Percentiles rank a stretch among this genome's conserved stretches.
These are phyloP conservation scores for Calonectria pauciramosa DNA, from an alignment of 2,329 filamentous ascomycete species.

Conservation along the genomic window DNA sequence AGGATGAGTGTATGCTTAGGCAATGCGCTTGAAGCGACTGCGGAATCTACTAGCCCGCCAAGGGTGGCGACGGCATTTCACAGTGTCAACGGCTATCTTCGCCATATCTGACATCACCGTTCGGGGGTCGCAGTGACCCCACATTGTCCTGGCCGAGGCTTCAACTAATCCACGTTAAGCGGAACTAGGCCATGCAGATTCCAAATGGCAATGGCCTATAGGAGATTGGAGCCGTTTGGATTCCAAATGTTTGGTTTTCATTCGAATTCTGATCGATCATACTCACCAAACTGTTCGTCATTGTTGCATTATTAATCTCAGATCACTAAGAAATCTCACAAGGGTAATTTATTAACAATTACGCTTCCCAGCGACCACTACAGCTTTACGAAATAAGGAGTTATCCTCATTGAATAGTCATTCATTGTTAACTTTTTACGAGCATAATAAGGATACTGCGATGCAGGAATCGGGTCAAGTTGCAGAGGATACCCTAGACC, in stretches of 20 bases:
- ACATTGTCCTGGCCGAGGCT: slow-evolving; percentile 29
- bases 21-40: not conserved
- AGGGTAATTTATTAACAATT: too few species aligned
- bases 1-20: slow-evolving; percentile 21
- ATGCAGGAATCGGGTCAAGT: too few species aligned
- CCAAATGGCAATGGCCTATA: not conserved
- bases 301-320: too few species aligned
- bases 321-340: too few species aligned
- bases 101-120: slow-evolving; percentile 40
- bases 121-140: slow-evolving; percentile 30
- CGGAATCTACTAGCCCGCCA: slow-evolving; percentile 14
- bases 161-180: slow-evolving; percentile 27
- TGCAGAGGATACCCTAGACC: too few species aligned
- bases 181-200: slow-evolving; percentile 25
- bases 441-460: too few species aligned
- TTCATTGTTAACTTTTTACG: too few species aligned
- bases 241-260: not conserved
- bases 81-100: slow-evolving; percentile 23
- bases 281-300: not conserved
- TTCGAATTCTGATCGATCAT: not conserved
- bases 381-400: too few species aligned
- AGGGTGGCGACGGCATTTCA: slow-evolving; percentile 10
- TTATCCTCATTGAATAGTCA: too few species aligned
- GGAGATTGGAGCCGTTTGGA: not conserved
- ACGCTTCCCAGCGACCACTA: too few species aligned